Percentiles rank a stretch among this genome's conserved stretches.
phyloP scores from a whole-genome alignment of 306 rosid species.

The Ochetophila trinervis region DNA sequence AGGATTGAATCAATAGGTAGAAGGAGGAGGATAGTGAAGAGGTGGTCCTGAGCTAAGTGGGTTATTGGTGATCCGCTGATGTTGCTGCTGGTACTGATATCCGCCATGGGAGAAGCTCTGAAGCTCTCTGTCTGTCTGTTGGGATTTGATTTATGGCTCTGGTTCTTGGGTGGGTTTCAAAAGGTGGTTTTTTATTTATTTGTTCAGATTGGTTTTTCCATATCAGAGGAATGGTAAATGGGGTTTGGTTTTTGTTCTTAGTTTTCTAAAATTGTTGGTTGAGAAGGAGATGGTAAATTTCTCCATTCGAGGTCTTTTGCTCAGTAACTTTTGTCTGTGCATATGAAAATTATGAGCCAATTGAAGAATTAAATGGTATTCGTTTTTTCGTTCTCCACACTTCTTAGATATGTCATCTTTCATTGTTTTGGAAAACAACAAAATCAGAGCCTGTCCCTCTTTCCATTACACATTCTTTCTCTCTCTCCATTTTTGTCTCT shows the following conservation, averaged over 20 bases:
- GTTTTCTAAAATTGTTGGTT: conserved; percentile 1
- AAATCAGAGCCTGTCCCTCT: no score
- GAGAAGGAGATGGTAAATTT: conserved; percentile 37
- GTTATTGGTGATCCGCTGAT: conserved; percentile 60
- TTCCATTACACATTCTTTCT: no score
- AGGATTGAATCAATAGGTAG: conserved; percentile 73
- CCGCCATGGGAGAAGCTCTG: conserved; percentile 50
- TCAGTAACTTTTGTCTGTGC: conserved; percentile 28
- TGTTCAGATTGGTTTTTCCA: conserved; percentile 2
- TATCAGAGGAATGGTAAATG: conserved; percentile 11
- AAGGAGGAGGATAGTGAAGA: conserved; percentile 56
- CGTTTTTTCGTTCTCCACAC: background rate
- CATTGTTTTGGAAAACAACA: no score
- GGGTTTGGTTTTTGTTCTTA: conserved; percentile 14
- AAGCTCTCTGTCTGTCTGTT: background rate
- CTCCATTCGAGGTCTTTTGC: conserved; percentile 22
- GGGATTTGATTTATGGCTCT: conserved; percentile 29
- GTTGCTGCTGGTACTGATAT: conserved; percentile 29
- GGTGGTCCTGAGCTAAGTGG: conserved; percentile 63
- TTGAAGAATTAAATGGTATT: background rate
- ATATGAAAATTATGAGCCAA: conserved; percentile 25
- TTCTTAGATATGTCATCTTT: background rate
- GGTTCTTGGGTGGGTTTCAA: conserved; percentile 19
- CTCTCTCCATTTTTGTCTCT: no score
- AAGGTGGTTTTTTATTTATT: conserved; percentile 6